Evolutionary conservation across 345 rosid genomes (phyloP), one percentile per base, ranked within the genome.

Genomic region (Murraya koenigii): DNA sequence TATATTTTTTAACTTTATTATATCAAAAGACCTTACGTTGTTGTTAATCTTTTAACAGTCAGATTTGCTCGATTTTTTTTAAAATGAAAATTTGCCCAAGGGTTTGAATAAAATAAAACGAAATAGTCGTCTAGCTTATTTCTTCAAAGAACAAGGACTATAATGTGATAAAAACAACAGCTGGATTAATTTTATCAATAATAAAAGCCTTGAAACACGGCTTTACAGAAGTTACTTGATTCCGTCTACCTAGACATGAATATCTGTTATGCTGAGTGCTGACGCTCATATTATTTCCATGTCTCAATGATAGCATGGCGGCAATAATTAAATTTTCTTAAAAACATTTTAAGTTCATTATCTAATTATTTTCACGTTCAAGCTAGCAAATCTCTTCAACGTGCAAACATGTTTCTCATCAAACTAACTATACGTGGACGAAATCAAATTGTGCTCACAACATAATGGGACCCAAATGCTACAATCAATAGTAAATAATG

Each of bases 321-420:
- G 49, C 13, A 44, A 44, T 44, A 11, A 44, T 44, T 44, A 44
- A 44, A 44, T 11, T 44, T 44, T 44, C 49, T 44, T 44, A 44
- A 62, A 30, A 30, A 13, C 13, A 22, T 22, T 66, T 38, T 62
- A 13, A 62, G 14, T 26, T 1, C 7, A 7, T 25, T 62, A 14
- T 26, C 38, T 11, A 44, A 11, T 13, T 15, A 28, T 28, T 17
- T 25, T 26, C 7, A 13, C 1, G 30, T 30, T 26, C 49, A 13
- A 2, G 32, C 38, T 10, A 7, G 15, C 44, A 6, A 8, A 15
- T 60, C 36, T 47, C 67, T 79, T 47, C 64, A 65, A 78, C 82
- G 85, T 78, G 85, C 85, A 71, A 26, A 54, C 77, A 58, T 59
- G 67, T 66, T 75, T 52, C 49, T n/a, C 10, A 35, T 1, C 3